Evolutionary conservation across 106 monocot species (phyloP), one percentile per base, ranked within the genome.

Genomic region (Amphibolis antarctica): DNA sequence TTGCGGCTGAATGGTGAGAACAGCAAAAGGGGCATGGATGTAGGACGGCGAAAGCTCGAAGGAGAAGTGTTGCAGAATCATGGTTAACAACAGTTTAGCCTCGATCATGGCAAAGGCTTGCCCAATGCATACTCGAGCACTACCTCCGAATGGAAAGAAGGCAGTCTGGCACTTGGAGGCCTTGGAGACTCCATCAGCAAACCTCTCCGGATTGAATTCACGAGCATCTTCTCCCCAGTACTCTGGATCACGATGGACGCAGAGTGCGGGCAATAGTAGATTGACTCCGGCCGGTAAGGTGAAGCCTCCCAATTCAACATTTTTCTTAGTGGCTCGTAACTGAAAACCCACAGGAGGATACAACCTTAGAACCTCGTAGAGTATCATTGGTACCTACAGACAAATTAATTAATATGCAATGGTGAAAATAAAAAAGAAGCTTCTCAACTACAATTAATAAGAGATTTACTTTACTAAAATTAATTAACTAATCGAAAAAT

Each of bases 81-180:
- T 78, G 23, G 51, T 26, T 25, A 85, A 23, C 21, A 51, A 67
- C 57, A 81, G 53, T 69, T 78, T 85, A 12, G 81, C 81, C 66
- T 85, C 85, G 0, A 67, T 50, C 66, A 86, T 44, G 12, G 86
- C 74, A 22, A 79, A 86, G 46, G 42, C 70, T 47, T 76, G 75
- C 21, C 86, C 86, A 0, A 86, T 30, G 56, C 86, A 85, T 0
- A 73, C 68, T 14, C 75, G 55, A 5, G 75, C 81, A 6, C 85
- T 81, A 68, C 85, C 71, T 9, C 85, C 69, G 31, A 81, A 85
- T 0, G 85, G 78, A 49, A 79, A 79, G 69, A 73, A 85, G 0
- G 73, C 66, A 6, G 43, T 60, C 21, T 61, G 75, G 21, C 43
- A 58, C 4, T 68, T 81, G 13, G 69, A 59, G 17, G 75, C 83